phyloP scores from a whole-genome alignment of 116 monocot species.

The Dioscorea cayenensis region DNA sequence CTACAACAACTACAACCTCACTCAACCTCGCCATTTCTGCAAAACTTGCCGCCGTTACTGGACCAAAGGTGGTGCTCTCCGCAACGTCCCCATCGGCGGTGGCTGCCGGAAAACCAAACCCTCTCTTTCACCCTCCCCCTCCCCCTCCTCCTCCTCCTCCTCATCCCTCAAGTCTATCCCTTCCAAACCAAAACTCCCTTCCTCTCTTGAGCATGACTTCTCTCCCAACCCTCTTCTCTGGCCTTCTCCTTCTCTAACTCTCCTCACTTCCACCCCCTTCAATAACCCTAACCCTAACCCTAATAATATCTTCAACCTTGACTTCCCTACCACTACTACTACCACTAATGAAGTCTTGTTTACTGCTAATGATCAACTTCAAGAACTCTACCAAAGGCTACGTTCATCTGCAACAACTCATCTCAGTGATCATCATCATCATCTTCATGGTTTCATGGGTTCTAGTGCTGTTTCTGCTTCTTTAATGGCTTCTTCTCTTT shows the following conservation, averaged over 20 bases:
- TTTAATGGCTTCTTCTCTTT: background rate
- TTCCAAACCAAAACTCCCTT: conserved; percentile 2
- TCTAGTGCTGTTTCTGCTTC: background rate
- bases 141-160: background rate
- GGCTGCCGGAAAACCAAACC: conserved; percentile 79
- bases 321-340: background rate
- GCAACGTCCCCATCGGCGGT: conserved; percentile 90
- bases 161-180: background rate
- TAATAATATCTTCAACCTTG: conserved; percentile 13
- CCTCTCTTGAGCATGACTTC: too few relatives aligned
- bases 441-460: background rate
- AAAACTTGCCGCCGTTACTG: conserved; percentile 97
- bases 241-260: conserved; percentile 21
- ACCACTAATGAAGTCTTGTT: background rate
- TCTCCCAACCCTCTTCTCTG: conserved; percentile 18
- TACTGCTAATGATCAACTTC: background rate
- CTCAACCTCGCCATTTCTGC: conserved; percentile 93
- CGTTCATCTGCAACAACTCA: conserved; percentile 12
- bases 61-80: conserved; percentile 89
- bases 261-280: conserved; percentile 27
- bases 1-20: conserved; percentile 99
- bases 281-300: conserved; percentile 34
- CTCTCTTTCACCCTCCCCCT: conserved; percentile 1
- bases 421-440: conserved; percentile 7
- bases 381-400: conserved; percentile 24